Evolutionary conservation across 768 basidiomycete genomes (phyloP).

Genomic region (Tubosaeta sp.): DNA sequence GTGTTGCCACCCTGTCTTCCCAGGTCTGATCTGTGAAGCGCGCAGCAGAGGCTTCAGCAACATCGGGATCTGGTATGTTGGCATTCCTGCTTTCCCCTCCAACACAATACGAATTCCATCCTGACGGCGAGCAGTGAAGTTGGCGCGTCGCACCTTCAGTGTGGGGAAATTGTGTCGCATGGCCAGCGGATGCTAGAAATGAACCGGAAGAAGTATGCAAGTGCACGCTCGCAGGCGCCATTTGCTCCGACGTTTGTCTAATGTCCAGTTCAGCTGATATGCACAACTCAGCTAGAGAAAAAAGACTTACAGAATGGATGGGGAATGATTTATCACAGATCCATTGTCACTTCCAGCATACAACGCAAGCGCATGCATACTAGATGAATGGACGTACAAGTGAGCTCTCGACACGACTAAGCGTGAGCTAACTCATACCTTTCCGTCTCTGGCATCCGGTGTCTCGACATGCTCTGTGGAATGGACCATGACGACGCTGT

Average conservation of each 20-base stretch:
- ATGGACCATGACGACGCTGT: conserved; percentile 1
- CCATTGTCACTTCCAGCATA: background rate
- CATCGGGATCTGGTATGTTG: background rate
- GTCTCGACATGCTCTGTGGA: background rate
- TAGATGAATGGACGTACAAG: background rate
- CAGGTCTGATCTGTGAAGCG: conserved; percentile 3
- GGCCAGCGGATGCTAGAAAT: background rate
- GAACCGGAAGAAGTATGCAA: background rate
- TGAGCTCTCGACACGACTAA: background rate
- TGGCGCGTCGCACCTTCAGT: background rate
- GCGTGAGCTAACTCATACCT: background rate
- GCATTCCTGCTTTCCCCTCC: background rate
- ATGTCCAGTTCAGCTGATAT: background rate
- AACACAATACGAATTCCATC: background rate
- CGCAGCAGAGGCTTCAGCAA: background rate
- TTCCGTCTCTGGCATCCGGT: background rate
- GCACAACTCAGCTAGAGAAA: background rate
- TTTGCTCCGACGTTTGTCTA: conserved; percentile 1
- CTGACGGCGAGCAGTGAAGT: background rate
- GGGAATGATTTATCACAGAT: background rate
- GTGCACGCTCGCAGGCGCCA: background rate
- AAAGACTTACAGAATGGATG: background rate
- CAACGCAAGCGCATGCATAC: background rate
- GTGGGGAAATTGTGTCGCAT: background rate
- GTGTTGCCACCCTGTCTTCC: conserved; percentile 2